Evolutionary conservation across 257 asterid species (phyloP), one percentile per base, ranked within the genome.

Genomic region (Rubia yunnanensis): DNA sequence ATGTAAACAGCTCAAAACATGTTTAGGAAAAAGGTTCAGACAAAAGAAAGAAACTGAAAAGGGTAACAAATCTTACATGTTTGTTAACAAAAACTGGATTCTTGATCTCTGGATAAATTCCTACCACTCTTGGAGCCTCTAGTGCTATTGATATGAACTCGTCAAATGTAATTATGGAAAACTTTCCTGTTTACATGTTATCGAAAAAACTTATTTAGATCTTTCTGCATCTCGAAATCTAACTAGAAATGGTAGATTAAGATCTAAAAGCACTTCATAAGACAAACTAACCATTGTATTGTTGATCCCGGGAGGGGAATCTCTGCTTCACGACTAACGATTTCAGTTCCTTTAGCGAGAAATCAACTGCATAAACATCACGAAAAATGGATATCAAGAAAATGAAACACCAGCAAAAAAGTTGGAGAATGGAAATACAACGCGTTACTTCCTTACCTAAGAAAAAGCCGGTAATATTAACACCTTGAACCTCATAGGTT

Each of bases 31-130:
- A 27, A 38, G 26, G 39, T 50, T 20, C 27, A 50, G 57, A 44
- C 52, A 44, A 3, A 3, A 44, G 52, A 44, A 44, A 15, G 52
- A 41, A 2, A 41, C 4, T 14, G 52, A 15, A 46, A 35, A 76
- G 39, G 67, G 44, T 10, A 17, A 49, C 41, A 73, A 64, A 60
- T 58, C 96, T 83, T 77, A 88, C 99, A 18, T 36, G 90, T 72
- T 94, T 86, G 82, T 90, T 94, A 72, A 94, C 84, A 46, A 88
- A 84, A 53, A 85, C 85, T 52, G 99, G 97, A 74, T 88, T 94
- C 81, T 94, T 90, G 34, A 94, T 90, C 87, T 94, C 97, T 28
- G 99, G 99, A 84, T 94, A 94, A 73, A 94, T 88, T 72, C 99
- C 97, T 24, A 94, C 99, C 14, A 86, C 84, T 81, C 97, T 76